Evolutionary conservation across 106 monocot genomes (phyloP).

Genomic region (Posidonia australis): DNA sequence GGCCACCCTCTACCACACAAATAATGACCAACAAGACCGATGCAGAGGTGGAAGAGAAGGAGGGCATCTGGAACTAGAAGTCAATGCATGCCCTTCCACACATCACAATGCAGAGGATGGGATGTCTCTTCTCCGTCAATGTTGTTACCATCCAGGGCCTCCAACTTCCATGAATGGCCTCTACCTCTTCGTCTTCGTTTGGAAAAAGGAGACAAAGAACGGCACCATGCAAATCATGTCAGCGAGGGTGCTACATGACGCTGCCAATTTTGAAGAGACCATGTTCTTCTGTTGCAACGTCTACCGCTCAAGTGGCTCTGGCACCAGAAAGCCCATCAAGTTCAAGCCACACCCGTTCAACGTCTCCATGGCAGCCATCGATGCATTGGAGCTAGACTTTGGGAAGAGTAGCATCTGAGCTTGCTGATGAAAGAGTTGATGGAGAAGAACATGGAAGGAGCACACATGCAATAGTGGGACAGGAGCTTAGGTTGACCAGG

Average conservation of each 20-base stretch:
- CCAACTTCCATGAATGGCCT: conserved; percentile 83
- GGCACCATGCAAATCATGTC: conserved; percentile 92
- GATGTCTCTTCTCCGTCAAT: conserved; percentile 80
- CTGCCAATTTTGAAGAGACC: conserved; percentile 82
- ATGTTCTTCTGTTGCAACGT: conserved; percentile 70
- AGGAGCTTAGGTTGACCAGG: conserved; percentile 42
- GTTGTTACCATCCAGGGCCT: conserved; percentile 51
- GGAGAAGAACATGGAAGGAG: conserved; percentile 52
- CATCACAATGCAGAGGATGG: conserved; percentile 57
- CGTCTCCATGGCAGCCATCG: conserved; percentile 47
- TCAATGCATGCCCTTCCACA: conserved; percentile 74
- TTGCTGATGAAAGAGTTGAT: conserved; percentile 66
- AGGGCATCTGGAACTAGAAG: conserved; percentile 84
- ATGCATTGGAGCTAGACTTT: conserved; percentile 76
- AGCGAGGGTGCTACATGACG: conserved; percentile 52
- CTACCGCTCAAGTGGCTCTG: conserved; percentile 63
- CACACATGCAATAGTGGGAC: conserved; percentile 61
- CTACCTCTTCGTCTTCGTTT: conserved; percentile 50
- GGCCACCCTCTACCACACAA: too few relatives aligned
- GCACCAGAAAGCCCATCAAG: conserved; percentile 51
- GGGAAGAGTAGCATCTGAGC: conserved; percentile 53
- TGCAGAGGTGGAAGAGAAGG: conserved; percentile 30
- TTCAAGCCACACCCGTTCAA: conserved; percentile 59
- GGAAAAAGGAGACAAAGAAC: conserved; percentile 80
- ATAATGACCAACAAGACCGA: too few relatives aligned